Base-by-base conservation (phyloP, 2,329 filamentous ascomycete species). In the Fusarium armeniacum region DNA sequence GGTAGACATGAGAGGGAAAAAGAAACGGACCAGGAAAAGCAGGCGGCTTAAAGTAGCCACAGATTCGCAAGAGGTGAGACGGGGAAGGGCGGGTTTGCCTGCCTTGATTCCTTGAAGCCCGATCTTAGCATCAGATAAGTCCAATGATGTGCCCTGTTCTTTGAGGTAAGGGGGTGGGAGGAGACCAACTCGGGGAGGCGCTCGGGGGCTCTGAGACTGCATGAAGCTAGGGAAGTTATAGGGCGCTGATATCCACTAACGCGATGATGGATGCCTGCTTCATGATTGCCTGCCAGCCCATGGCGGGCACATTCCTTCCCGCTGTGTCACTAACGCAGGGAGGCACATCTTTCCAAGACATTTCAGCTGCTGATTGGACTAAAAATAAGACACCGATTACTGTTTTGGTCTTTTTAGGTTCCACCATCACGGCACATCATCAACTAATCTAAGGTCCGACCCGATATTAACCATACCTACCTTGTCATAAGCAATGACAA, bases 61-160 rank as follows among this genome's bases (percentile, higher is more conserved):
- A 55, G 6, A 16, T 35, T 35, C 6, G 15, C 33, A 3, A 22
- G 2, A 20, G 36, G 30, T 50, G 6, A 36, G 46, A 50, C 46
- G 6, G n/a, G 11, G n/a, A 15, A 43, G 22, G 22, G 32, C 15
- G 20, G 7, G 10, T n/a, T 35, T 15, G 28, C 20, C 12, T 26
- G 11, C n/a, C n/a, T n/a, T n/a, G n/a, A n/a, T n/a, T n/a, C 20
- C 32, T 36, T 30, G 22, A 26, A 36, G 24, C 18, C 22, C 26
- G 15, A 20, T 11, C 8, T 16, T 5, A 52, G 35, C 15, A 32
- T n/a, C 12, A 26, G 24, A 26, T 18, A 20, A 7, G n/a, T 56
- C 38, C 22, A 16, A 28, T 51, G n/a, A 56, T 59, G 6, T 58
- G 35, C 6, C 56, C 58, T 70, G 52, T 22, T 12, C 64, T 24